Conservation (phyloP, 2,329 filamentous ascomycete species). For the Kalmusia sp. region DNA sequence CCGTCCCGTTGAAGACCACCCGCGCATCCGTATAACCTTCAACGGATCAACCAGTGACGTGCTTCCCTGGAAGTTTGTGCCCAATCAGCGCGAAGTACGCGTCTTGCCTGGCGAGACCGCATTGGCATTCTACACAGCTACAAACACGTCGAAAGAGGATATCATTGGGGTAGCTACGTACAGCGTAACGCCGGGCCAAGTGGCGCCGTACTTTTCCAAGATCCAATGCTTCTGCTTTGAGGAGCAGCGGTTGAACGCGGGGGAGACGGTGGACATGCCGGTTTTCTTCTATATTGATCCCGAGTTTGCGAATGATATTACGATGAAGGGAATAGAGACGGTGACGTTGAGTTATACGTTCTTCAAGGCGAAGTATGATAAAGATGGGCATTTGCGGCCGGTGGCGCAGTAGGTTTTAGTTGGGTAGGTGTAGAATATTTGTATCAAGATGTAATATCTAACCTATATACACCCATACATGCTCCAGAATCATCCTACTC, state of each 20-base stretch:
- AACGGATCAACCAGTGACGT: slow-evolving; percentile 94
- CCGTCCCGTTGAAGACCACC: slow-evolving; percentile 78
- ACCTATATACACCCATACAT: neutral
- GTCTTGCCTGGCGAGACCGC: slow-evolving; percentile 96
- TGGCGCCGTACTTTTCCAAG: slow-evolving; percentile 98
- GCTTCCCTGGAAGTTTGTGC: slow-evolving; percentile 95
- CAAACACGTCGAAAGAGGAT: slow-evolving; percentile 86
- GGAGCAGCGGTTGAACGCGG: slow-evolving; percentile 88
- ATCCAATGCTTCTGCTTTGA: slow-evolving; percentile 99
- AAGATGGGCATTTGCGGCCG: slow-evolving; percentile 73
- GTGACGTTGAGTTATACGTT: slow-evolving; percentile 98
- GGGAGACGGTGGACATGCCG: slow-evolving; percentile 98
- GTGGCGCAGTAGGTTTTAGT: slow-evolving; percentile 27
- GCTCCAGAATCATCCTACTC: slow-evolving; percentile 20
- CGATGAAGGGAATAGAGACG: slow-evolving; percentile 92
- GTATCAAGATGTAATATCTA: slow-evolving; percentile 1
- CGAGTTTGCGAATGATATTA: slow-evolving; percentile 88
- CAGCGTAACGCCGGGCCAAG: slow-evolving; percentile 93
- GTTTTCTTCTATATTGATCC: slow-evolving; percentile 99
- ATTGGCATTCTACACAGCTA: slow-evolving; percentile 96
- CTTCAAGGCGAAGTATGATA: slow-evolving; percentile 90
- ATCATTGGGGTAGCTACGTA: slow-evolving; percentile 99
- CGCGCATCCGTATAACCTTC: slow-evolving; percentile 93
- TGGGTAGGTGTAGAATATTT: slow-evolving; percentile 4
- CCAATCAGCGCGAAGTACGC: slow-evolving; percentile 94